Evolutionary conservation across 306 rosid species (phyloP), one percentile per base, ranked within the genome.

Genomic region (Castanea mollissima): DNA sequence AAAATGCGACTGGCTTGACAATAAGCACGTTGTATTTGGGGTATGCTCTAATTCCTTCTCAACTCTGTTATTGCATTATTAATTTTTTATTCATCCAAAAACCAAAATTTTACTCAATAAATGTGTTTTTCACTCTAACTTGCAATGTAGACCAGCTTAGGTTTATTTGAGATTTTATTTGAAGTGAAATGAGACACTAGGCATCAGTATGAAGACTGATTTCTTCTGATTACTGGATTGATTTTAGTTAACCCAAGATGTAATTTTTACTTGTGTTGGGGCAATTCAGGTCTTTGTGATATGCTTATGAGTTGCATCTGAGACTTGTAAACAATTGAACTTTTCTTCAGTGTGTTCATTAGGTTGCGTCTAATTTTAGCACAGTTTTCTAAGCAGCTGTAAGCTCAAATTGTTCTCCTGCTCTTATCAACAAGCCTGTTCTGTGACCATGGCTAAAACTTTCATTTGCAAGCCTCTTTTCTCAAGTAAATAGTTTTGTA

Each of bases 1-100:
- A 58, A 95, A 95, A 77, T 95, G 99, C 1, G 99, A 95, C 83
- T 95, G 98, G 99, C 98, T 95, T 65, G 99, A 95, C 88, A 95
- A 90, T 87, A 95, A 93, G 90, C 98, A 95, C 74, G 99, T 95
- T 14, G 98, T 93, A 76, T 95, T 95, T 46, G 98, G 99, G 99
- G 99, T 95, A 93, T 63, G 89, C 69, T 82, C 70, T 55, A 52
- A 52, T 54, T 46, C 78, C 85, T 84, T 60, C 49, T 79, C 14
- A 18, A 67, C 23, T 41, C 25, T 27, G 46, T 7, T 38, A 51
- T 68, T 69, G 51, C 52, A 31, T 71, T 16, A 64, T 59, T 38
- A 38, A 0, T 38, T 38, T 38, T 38, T 82, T 27, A 38, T 72
- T 35, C 60, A 68, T 3, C n/a, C 65, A 18, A 60, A 46, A 21